These are phyloP conservation scores for Mortierella sp. DNA, from an alignment of 371 early-diverging fungal genomes.

Conservation along the genomic window DNA sequence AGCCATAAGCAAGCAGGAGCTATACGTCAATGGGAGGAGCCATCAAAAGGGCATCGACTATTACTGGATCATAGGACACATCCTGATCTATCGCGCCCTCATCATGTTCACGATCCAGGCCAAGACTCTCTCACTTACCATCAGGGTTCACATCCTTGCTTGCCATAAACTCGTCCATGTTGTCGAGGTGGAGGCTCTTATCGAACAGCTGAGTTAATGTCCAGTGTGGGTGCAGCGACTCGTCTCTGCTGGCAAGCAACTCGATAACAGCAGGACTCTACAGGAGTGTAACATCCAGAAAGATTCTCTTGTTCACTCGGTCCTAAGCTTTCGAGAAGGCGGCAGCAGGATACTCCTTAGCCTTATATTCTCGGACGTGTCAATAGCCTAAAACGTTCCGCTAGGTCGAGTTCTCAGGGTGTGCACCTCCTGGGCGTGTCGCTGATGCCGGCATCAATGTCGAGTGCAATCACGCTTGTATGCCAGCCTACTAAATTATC, in stretches of 20 bases:
- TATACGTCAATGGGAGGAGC: too few relatives aligned
- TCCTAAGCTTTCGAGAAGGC: neutral
- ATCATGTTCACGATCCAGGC: neutral
- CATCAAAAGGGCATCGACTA: neutral
- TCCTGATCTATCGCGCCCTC: neutral
- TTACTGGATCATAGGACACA: neutral
- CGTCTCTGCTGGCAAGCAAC: neutral
- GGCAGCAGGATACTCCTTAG: neutral
- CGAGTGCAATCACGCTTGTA: constrained; percentile 18
- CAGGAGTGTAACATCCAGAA: neutral
- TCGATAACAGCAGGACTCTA: neutral
- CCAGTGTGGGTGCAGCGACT: neutral
- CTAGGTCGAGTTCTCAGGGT: neutral
- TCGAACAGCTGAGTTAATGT: neutral
- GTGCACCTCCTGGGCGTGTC: neutral
- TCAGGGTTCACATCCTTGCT: neutral
- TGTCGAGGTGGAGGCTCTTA: neutral
- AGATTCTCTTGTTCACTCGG: neutral
- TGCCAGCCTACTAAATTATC: constrained; percentile 6
- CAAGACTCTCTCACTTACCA: neutral
- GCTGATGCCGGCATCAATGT: constrained; percentile 5
- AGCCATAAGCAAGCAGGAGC: neutral
- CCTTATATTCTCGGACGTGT: neutral
- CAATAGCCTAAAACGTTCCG: neutral
- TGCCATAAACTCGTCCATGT: neutral